phyloP scores from a whole-genome alignment of 169 alveolate genomes.

The Eimeria brunetti region DNA sequence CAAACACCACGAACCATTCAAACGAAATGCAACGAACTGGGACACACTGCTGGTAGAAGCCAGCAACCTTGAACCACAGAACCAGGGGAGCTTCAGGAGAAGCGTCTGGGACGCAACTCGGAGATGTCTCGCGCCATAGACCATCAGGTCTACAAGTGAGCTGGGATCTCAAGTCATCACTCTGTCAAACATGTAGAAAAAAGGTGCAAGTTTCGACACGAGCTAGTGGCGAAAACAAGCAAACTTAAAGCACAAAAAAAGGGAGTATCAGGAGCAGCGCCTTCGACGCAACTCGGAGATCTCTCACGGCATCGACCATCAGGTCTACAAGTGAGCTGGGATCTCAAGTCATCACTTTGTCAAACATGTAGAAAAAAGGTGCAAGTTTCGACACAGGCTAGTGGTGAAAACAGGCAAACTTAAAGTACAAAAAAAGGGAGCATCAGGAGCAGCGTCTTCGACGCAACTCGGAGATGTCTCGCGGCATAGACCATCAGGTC shows the following conservation, averaged over 20 bases:
- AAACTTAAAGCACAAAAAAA: no score
- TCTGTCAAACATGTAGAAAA: neutral
- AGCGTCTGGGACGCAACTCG: neutral
- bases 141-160: slow-evolving; percentile 86
- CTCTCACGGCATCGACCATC: slow-evolving; percentile 83
- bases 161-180: slow-evolving; percentile 88
- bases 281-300: slow-evolving; percentile 65
- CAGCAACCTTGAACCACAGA: no score
- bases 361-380: neutral
- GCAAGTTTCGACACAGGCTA: neutral
- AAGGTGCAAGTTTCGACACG: neutral
- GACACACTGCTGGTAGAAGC: no score
- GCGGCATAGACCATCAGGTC: slow-evolving; percentile 82
- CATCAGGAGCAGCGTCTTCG: slow-evolving; percentile 16
- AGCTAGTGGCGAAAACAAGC: neutral
- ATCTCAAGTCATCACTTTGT: slow-evolving; percentile 82
- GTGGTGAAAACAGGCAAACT: neutral
- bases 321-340: slow-evolving; percentile 89
- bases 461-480: slow-evolving; percentile 78
- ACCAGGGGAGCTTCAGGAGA: neutral
- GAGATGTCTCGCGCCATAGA: slow-evolving; percentile 83
- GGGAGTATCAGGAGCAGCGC: slow-evolving; percentile 40
- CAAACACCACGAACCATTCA: neutral
- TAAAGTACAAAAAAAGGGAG: neutral
- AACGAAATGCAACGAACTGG: neutral